These are phyloP conservation scores for Epichloe scottii DNA, from an alignment of 2,329 filamentous ascomycete genomes.

Conservation along the genomic window DNA sequence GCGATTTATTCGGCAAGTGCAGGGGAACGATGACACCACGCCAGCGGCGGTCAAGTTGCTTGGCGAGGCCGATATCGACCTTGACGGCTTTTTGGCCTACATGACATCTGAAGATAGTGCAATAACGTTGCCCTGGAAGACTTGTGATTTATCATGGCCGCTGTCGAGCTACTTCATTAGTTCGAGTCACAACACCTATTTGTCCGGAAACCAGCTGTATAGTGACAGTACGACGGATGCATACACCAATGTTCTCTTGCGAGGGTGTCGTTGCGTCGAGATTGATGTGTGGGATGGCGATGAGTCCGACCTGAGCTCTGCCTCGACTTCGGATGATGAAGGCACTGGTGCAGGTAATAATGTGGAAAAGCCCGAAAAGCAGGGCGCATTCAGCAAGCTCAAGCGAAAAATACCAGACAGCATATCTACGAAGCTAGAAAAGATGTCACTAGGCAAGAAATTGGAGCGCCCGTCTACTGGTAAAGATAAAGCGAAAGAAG, in stretches of 20 bases:
- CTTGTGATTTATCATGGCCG: conserved; percentile 55
- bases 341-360: conserved; percentile 26
- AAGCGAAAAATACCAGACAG: conserved; percentile 40
- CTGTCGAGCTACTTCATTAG: conserved; percentile 88
- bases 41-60: conserved; percentile 15
- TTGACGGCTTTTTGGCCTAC: conserved; percentile 39
- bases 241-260: conserved; percentile 72
- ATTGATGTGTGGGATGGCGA: conserved; percentile 93
- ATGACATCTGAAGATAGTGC: conserved; percentile 39
- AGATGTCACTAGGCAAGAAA: conserved; percentile 33
- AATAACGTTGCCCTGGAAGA: conserved; percentile 25
- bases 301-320: conserved; percentile 56
- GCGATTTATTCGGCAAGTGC: conserved; percentile 33
- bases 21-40: conserved; percentile 27
- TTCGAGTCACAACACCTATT: conserved; percentile 90
- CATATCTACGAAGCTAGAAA: conserved; percentile 32
- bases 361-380: conserved; percentile 38
- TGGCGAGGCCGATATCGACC: conserved; percentile 27
- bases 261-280: conserved; percentile 83
- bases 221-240: conserved; percentile 78
- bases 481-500: conserved; percentile 4
- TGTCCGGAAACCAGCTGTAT: conserved; percentile 77
- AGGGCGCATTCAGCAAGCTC: conserved; percentile 49
- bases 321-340: conserved; percentile 36
- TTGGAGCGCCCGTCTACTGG: conserved; percentile 19